Evolutionary conservation across 441 rosid genomes (phyloP).

Genomic region (Populus hybrid): DNA sequence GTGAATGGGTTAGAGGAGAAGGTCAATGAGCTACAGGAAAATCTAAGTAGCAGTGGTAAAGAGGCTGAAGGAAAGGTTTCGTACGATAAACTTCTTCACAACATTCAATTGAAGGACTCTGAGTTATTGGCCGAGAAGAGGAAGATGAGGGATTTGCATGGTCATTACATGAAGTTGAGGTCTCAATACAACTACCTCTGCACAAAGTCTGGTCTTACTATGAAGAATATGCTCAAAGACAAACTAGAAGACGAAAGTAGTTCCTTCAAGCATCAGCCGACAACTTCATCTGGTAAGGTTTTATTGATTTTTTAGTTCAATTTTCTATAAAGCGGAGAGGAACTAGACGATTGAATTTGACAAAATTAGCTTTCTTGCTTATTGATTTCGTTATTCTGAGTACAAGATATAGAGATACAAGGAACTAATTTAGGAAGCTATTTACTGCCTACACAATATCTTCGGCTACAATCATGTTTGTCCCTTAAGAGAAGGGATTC

Average conservation of each 20-base stretch:
- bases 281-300: slow-evolving; percentile 41
- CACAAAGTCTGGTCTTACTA: slow-evolving; percentile 45
- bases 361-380: no score
- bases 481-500: no score
- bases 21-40: slow-evolving; percentile 31
- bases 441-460: no score
- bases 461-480: no score
- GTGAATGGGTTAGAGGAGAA: slow-evolving; percentile 39
- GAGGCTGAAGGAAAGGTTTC: slow-evolving; percentile 28
- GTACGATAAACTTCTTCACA: slow-evolving; percentile 32
- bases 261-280: slow-evolving; percentile 29
- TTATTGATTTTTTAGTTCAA: not conserved
- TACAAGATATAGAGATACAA: no score
- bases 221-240: slow-evolving; percentile 38
- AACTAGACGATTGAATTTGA: not conserved
- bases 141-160: slow-evolving; percentile 33
- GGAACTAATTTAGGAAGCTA: no score
- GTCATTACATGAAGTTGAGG: slow-evolving; percentile 55
- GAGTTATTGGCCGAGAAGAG: slow-evolving; percentile 47
- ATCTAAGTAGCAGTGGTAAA: slow-evolving; percentile 20
- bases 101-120: slow-evolving; percentile 39
- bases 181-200: slow-evolving; percentile 64
- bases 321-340: not conserved
- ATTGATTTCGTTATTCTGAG: no score
- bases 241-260: slow-evolving; percentile 40